Percentiles rank a stretch among this genome's conserved stretches.
Conservation (phyloP, 495 filamentous ascomycete genomes). For the Oleoguttula mirabilis region DNA sequence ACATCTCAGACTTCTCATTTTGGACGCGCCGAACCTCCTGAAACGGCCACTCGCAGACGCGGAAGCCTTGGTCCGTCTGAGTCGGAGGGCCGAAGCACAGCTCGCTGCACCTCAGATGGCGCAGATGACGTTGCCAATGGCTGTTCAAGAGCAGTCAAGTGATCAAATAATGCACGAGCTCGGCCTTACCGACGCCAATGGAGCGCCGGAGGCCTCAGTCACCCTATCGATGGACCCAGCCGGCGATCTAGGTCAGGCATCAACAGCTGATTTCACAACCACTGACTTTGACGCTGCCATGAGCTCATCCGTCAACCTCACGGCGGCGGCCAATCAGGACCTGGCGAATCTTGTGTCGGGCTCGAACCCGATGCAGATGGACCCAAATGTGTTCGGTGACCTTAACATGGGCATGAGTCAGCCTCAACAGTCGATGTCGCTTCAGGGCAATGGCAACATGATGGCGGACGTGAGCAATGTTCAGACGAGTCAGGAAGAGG, state of each 20-base stretch:
- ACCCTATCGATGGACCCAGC: constrained; percentile 8
- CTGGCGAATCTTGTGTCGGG: constrained; percentile 12
- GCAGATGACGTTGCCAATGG: constrained; percentile 2
- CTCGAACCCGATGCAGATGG: not conserved
- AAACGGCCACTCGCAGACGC: constrained; percentile 50
- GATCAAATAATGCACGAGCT: constrained; percentile 24
- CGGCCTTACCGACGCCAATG: constrained; percentile 14
- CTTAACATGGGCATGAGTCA: constrained; percentile 17
- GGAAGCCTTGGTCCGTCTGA: constrained; percentile 61
- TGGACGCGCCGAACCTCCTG: constrained; percentile 47
- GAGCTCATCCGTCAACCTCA: constrained; percentile 6
- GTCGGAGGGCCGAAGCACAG: constrained; percentile 58
- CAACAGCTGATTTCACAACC: constrained; percentile 3
- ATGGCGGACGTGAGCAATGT: not conserved
- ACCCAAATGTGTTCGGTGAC: constrained; percentile 10
- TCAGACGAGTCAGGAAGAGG: constrained; percentile 19
- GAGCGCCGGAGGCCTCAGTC: too few relatives aligned
- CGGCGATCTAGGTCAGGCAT: constrained; percentile 7
- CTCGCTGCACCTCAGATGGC: constrained; percentile 19
- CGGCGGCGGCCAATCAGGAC: not conserved
- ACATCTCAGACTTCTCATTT: constrained; percentile 52
- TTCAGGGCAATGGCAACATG: not conserved
- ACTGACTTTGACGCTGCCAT: constrained; percentile 4
- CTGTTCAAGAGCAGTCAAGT: constrained; percentile 4
- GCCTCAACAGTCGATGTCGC: not conserved